Conservation (phyloP, 495 filamentous ascomycete genomes). For the Aspergillus avenaceus region DNA sequence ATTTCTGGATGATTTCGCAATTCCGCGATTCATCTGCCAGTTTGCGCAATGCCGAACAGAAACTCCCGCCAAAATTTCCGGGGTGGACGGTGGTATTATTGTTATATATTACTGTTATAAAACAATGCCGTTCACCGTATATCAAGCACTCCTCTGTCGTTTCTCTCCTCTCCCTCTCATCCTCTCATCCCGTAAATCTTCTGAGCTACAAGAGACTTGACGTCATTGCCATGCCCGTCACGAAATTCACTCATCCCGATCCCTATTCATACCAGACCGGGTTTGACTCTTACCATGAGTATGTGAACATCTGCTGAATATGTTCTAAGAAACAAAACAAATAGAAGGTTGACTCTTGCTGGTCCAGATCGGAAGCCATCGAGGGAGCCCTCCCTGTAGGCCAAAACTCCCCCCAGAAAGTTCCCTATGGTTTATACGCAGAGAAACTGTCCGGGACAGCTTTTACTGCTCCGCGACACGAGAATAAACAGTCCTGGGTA, state of each 20-base stretch:
- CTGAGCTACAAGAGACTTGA: background rate
- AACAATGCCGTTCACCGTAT: background rate
- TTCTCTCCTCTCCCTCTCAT: too few species aligned
- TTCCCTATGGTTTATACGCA: constrained; percentile 76
- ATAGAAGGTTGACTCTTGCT: constrained; percentile 6
- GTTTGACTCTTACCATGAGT: constrained; percentile 59
- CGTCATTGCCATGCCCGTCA: constrained; percentile 55
- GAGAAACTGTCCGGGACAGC: constrained; percentile 94
- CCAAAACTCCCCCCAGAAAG: constrained; percentile 86
- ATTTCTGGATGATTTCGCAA: constrained; percentile 5
- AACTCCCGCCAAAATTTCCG: constrained; percentile 2
- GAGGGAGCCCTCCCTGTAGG: constrained; percentile 60
- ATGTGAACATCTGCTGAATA: constrained; percentile 11
- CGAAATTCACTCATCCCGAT: constrained; percentile 50
- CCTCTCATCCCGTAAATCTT: too few species aligned
- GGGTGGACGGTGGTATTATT: background rate
- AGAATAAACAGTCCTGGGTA: constrained; percentile 93
- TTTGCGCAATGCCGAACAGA: background rate
- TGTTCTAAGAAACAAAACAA: background rate
- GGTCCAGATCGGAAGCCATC: constrained; percentile 47
- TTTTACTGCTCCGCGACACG: constrained; percentile 84
- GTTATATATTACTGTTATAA: background rate
- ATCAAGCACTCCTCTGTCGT: too few species aligned
- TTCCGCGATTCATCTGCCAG: constrained; percentile 10
- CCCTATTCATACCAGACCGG: constrained; percentile 57